Evolutionary conservation across 2,329 filamentous ascomycete species (phyloP).

Genomic region (Neobulgaria alba): DNA sequence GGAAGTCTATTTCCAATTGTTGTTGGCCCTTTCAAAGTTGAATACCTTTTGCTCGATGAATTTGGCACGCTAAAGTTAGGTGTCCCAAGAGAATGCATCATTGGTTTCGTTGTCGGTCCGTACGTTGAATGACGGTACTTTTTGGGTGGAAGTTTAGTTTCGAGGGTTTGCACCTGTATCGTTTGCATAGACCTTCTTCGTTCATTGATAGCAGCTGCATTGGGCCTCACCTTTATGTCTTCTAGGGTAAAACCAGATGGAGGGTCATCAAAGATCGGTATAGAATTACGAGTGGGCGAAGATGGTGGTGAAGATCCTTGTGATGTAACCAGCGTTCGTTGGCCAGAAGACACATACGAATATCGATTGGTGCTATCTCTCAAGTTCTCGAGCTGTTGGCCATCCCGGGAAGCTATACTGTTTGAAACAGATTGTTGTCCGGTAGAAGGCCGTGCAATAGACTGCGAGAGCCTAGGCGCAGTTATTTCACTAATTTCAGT

Average conservation of each 20-base stretch:
- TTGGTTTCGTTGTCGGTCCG: constrained; percentile 6
- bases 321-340: constrained; percentile 52
- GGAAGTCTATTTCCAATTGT: constrained; percentile 1
- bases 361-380: constrained; percentile 48
- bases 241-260: constrained; percentile 13
- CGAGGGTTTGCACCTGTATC: constrained; percentile 13
- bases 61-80: constrained; percentile 28
- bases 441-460: constrained; percentile 13
- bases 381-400: constrained; percentile 47
- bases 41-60: constrained; percentile 21
- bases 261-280: constrained; percentile 23
- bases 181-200: constrained; percentile 27
- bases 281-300: constrained; percentile 47
- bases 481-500: background rate
- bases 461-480: background rate
- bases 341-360: constrained; percentile 52
- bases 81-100: constrained; percentile 12
- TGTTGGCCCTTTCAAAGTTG: constrained; percentile 8
- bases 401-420: constrained; percentile 50
- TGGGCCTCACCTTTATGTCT: constrained; percentile 18
- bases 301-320: constrained; percentile 47
- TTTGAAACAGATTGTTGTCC: constrained; percentile 50
- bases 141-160: constrained; percentile 10
- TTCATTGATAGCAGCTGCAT: constrained; percentile 22
- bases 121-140: constrained; percentile 22